Evolutionary conservation across 345 rosid genomes (phyloP), one percentile per base, ranked within the genome.

Genomic region (Corchorus olitorius): DNA sequence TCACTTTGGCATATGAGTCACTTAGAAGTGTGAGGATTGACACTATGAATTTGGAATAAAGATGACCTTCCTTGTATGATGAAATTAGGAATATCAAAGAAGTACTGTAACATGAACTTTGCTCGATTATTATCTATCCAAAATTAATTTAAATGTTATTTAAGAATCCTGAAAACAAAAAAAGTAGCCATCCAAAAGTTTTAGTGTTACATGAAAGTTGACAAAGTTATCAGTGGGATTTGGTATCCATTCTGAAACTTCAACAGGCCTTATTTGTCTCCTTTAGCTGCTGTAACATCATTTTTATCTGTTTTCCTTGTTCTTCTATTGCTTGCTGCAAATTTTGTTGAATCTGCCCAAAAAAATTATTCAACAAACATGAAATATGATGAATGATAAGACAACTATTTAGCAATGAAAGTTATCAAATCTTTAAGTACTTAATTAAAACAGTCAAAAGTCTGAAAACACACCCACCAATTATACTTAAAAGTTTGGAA

Each of bases 311-410:
- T 70, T 49, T 78, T 58, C 74, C 79, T 58, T 75, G 78, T 72
- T 75, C 79, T 45, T 75, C 79, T 2, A 78, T 72, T 64, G 55
- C 15, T 53, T 41, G 22, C 61, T 62, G 81, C 12, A 82, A 48
- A 20, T 65, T 67, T 75, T 34, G 62, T 43, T 82, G 81, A 55
- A 82, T 71, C 84, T 81, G 78, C 63, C 6, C 54, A n/a, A n/a
- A 55, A 15, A n/a, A 45, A 10, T 48, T 9, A 59, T 17, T 6
- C 35, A 34, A 70, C 15, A 5, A 46, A 37, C 46, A 33, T 55
- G 20, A 52, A 2, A 10, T 27, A 27, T 27, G 27, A 27, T 27
- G 27, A 27, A 27, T 27, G 27, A 27, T 27, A 27, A 27, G 4
- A 64, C 1, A 7, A 15, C 22, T 19, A 64, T 64, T 13, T 65